Conservation (phyloP, 331 rosid species). For the Acacia concinna region DNA sequence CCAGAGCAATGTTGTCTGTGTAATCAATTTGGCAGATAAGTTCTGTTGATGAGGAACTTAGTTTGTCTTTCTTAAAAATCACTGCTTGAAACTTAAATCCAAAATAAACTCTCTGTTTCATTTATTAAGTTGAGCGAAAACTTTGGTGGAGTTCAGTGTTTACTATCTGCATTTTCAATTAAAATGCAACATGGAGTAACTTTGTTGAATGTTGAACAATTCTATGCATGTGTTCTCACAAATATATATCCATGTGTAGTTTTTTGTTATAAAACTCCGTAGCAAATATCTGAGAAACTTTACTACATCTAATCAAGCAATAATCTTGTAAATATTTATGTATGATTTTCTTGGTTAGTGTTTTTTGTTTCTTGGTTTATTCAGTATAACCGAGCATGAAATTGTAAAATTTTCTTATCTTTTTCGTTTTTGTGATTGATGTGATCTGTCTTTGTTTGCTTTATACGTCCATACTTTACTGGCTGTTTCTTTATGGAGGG, state of each 20-base stretch:
- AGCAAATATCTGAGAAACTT: not conserved
- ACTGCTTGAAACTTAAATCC: not conserved
- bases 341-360: not conserved
- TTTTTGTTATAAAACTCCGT: not conserved
- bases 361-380: not conserved
- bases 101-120: not conserved
- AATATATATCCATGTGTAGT: not conserved
- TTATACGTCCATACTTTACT: not conserved
- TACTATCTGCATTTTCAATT: not conserved
- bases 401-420: not conserved
- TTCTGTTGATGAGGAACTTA: not conserved
- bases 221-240: not conserved
- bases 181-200: not conserved
- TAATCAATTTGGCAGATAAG: not conserved
- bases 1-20: not conserved
- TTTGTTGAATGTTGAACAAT: not conserved
- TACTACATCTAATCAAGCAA: not conserved
- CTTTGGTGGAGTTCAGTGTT: not conserved
- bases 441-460: not conserved
- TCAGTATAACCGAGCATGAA: not conserved
- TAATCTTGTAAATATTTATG: not conserved
- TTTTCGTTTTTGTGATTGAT: not conserved
- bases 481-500: no score
- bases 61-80: not conserved
- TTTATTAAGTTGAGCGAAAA: not conserved